Base-by-base conservation (phyloP, 495 filamentous ascomycete genomes). In the Penicillium maclennaniae region DNA sequence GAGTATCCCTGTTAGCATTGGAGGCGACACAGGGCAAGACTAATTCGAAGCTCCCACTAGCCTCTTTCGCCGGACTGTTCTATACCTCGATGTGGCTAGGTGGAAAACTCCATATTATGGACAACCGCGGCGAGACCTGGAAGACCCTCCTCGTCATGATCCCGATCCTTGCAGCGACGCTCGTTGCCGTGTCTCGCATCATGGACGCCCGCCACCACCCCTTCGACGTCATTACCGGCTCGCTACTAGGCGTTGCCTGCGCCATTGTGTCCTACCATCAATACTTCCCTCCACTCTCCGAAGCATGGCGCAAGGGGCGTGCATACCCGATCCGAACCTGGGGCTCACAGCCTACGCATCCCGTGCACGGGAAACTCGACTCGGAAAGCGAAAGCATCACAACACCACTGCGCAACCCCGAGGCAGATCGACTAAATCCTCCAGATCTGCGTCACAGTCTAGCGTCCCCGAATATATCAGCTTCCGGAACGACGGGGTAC, bases 131-230 rank as follows among this genome's bases (percentile, higher is more conserved):
- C 8, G 85, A 88, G 49, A 83, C 85, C 5, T 92, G 89, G 74
- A 87, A 90, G 46, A 71, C 87, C 2, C 68, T 88, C 48, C 55
- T 92, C 28, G 81, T 88, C 50, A 73, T 90, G 53, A 67, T 88
- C 4, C 81, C 81, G 8, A 72, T 74, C 28, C 68, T 84, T 21
- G 79, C 61, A 15, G 81, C 81, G 8, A 75, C 78, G 9, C 70
- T 83, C 3, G 72, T 84, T 36, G 79, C 80, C 6, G 77, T 79
- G 27, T 72, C 71, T 28, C 78, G 81, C 21, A 83, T 82, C 45
- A 83, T 90, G 77, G 91, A 96, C 63, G 90, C 87, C 61, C 79
- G 89, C 8, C 91, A 96, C 59, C 89, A 95, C 69, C 88, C 86
- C 12, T 95, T 96, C 69, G 91, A 96, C 53, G 91, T 95, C 40